These are phyloP conservation scores for Pythium brassicae DNA, from an alignment of 352 stramenopile genomes.

Conservation along the genomic window DNA sequence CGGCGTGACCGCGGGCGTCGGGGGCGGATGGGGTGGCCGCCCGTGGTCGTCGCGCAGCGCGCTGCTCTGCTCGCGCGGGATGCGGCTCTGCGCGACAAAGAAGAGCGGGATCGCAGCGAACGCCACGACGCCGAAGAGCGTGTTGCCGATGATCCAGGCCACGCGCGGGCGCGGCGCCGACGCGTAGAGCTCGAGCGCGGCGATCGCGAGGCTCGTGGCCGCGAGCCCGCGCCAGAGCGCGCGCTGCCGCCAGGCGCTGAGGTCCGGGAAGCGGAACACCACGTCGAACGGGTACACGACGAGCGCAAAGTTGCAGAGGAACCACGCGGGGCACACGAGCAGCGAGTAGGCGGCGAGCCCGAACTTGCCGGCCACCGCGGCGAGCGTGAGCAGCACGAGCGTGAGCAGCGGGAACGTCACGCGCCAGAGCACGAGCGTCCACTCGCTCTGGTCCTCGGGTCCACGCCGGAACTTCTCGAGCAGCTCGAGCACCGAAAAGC, in stretches of 20 bases:
- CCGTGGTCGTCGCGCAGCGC: conserved; percentile 17
- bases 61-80: conserved; percentile 47
- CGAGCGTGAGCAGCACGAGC: conserved; percentile 68
- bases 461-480: conserved; percentile 71
- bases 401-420: conserved; percentile 76
- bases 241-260: conserved; percentile 24
- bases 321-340: conserved; percentile 71
- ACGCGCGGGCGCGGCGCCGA: conserved; percentile 39
- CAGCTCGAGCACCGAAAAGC: conserved; percentile 35
- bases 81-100: conserved; percentile 56
- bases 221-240: conserved; percentile 51
- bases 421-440: conserved; percentile 78
- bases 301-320: conserved; percentile 69
- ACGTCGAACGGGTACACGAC: conserved; percentile 71
- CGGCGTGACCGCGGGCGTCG: background rate
- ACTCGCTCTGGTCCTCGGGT: conserved; percentile 72
- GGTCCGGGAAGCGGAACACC: conserved; percentile 59
- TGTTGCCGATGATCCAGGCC: conserved; percentile 80
- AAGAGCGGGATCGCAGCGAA: conserved; percentile 63
- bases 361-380: conserved; percentile 59
- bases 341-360: conserved; percentile 66
- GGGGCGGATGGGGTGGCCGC: background rate
- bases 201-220: conserved; percentile 41
- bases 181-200: conserved; percentile 68
- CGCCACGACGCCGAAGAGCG: conserved; percentile 67